Conservation (phyloP, 495 filamentous ascomycete species). For the Hyaloscypha bicolor region DNA sequence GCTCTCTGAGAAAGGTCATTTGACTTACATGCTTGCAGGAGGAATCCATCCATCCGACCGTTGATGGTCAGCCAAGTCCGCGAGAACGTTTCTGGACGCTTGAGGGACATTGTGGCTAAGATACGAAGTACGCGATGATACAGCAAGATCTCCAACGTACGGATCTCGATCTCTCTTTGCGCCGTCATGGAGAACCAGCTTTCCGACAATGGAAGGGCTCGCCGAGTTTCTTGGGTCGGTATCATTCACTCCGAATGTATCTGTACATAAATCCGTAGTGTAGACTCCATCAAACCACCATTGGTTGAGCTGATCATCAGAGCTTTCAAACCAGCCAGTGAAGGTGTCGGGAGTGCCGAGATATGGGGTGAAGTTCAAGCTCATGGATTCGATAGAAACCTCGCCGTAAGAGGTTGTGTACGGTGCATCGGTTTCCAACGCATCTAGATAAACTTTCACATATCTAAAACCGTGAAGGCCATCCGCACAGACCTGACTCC, state of each 20-base stretch:
- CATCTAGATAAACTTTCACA: conserved; percentile 46
- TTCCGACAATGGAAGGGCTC: conserved; percentile 41
- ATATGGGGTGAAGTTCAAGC: conserved; percentile 43
- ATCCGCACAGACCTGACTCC: conserved; percentile 47
- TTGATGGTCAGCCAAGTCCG: conserved; percentile 48
- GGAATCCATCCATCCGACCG: conserved; percentile 52
- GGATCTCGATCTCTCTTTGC: conserved; percentile 52
- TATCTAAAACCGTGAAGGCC: conserved; percentile 53
- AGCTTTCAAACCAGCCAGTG: conserved; percentile 50
- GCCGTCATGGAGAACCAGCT: conserved; percentile 47
- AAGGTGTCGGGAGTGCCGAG: conserved; percentile 47
- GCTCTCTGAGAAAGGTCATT: background rate
- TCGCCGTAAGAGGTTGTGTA: conserved; percentile 42
- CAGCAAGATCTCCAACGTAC: conserved; percentile 50
- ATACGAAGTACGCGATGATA: conserved; percentile 45
- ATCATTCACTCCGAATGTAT: conserved; percentile 40
- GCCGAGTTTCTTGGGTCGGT: conserved; percentile 42
- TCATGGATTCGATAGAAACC: conserved; percentile 40
- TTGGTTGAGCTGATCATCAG: conserved; percentile 47
- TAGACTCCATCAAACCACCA: conserved; percentile 53
- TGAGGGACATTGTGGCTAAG: conserved; percentile 44
- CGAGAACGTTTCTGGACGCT: conserved; percentile 43
- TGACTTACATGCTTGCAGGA: conserved; percentile 47
- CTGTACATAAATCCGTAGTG: conserved; percentile 47
- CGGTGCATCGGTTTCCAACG: conserved; percentile 41